Conservation (phyloP, 805 yeast genomes). For the Myxozyma lipomycoides region DNA sequence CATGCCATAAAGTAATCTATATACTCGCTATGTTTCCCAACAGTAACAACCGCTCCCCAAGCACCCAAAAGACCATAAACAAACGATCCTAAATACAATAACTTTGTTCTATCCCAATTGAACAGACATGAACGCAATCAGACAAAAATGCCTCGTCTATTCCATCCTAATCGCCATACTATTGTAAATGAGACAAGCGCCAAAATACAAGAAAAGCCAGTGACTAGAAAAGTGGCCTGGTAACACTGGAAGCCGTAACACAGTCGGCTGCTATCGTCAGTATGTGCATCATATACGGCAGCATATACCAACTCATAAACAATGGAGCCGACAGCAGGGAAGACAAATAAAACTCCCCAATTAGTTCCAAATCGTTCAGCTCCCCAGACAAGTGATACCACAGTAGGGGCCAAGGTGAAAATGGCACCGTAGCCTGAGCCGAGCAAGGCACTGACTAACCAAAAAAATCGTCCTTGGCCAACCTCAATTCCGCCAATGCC, state of each 20-base stretch:
- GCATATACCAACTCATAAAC: conserved; percentile 70
- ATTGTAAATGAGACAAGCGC: conserved; percentile 21
- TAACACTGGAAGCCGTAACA: conserved; percentile 31
- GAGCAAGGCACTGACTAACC: conserved; percentile 46
- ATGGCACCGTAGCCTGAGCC: conserved; percentile 79
- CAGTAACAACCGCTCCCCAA: too few species aligned
- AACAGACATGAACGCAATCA: too few species aligned
- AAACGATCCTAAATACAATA: too few species aligned
- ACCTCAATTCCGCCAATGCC: conserved; percentile 19
- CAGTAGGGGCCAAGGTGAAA: conserved; percentile 82
- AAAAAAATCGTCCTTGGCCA: conserved; percentile 28
- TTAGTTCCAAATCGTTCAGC: conserved; percentile 83
- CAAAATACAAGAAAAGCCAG: conserved; percentile 31
- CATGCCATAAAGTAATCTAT: too few species aligned
- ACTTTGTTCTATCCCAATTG: too few species aligned
- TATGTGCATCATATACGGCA: conserved; percentile 48
- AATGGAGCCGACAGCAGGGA: conserved; percentile 80
- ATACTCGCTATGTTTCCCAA: too few species aligned
- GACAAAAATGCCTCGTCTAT: too few species aligned
- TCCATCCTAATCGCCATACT: conserved; percentile 23
- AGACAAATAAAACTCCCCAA: conserved; percentile 85
- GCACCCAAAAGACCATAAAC: too few species aligned
- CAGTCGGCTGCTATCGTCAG: conserved; percentile 28
- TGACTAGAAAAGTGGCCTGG: conserved; percentile 31
- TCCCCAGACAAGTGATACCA: conserved; percentile 83